phyloP scores from a whole-genome alignment of 768 basidiomycete genomes.

The Solioccasus polychromus region DNA sequence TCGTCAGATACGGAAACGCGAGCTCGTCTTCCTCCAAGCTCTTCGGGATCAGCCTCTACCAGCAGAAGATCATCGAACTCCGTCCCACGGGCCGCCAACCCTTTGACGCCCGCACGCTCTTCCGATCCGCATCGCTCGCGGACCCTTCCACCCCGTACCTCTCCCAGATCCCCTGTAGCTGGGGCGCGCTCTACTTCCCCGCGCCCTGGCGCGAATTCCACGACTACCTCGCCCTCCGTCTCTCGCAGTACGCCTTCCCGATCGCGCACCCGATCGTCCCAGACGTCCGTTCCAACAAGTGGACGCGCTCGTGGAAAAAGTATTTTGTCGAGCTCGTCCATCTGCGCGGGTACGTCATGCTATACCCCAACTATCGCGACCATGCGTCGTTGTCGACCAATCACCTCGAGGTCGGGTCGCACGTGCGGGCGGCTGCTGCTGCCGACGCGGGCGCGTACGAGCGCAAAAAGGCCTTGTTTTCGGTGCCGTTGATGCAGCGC shows the following conservation, averaged over 20 bases:
- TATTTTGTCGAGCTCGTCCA: slow-evolving; percentile 86
- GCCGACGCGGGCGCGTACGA: slow-evolving; percentile 42
- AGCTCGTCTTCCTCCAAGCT: slow-evolving; percentile 44
- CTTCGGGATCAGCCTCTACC: slow-evolving; percentile 84
- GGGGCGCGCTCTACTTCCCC: slow-evolving; percentile 91
- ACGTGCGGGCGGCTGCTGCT: no score
- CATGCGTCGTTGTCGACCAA: slow-evolving; percentile 85
- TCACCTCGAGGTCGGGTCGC: slow-evolving; percentile 81
- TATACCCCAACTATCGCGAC: slow-evolving; percentile 78
- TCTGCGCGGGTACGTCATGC: slow-evolving; percentile 81
- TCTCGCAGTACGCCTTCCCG: slow-evolving; percentile 43
- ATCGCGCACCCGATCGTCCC: slow-evolving; percentile 56
- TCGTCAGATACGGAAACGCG: slow-evolving; percentile 51
- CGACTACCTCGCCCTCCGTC: slow-evolving; percentile 65
- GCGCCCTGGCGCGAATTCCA: slow-evolving; percentile 89
- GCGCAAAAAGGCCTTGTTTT: slow-evolving; percentile 63
- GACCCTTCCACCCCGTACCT: slow-evolving; percentile 67
- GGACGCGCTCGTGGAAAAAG: slow-evolving; percentile 84
- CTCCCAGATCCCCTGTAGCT: slow-evolving; percentile 86
- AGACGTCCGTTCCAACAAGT: slow-evolving; percentile 72
- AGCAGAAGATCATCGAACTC: slow-evolving; percentile 79
- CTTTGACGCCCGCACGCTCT: slow-evolving; percentile 65
- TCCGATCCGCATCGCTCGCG: slow-evolving; percentile 40
- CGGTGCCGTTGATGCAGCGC: slow-evolving; percentile 64
- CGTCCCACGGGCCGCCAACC: slow-evolving; percentile 60